Evolutionary conservation across 2,329 filamentous ascomycete genomes (phyloP).

Genomic region (Ceratocystis variospora): DNA sequence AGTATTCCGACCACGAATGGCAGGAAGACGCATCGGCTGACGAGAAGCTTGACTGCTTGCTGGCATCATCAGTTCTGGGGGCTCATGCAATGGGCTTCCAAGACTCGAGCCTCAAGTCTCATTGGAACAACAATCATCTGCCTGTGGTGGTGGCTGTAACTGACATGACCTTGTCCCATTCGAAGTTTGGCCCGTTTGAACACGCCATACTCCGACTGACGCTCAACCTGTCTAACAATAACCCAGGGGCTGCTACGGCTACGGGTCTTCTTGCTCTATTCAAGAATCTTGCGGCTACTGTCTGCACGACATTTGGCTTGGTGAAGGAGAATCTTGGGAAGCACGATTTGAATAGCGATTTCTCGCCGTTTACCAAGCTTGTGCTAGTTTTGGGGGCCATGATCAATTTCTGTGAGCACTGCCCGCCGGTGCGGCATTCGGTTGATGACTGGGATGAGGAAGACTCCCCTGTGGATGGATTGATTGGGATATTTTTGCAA

Average conservation of each 20-base stretch:
- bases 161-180: slow-evolving; percentile 28
- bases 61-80: slow-evolving; percentile 39
- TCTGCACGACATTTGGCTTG: slow-evolving; percentile 38
- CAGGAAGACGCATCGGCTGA: slow-evolving; percentile 15
- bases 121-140: slow-evolving; percentile 38
- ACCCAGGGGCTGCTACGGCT: slow-evolving; percentile 49
- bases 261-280: slow-evolving; percentile 51
- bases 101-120: slow-evolving; percentile 29
- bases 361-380: slow-evolving; percentile 48
- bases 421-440: slow-evolving; percentile 42
- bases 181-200: slow-evolving; percentile 30
- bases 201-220: slow-evolving; percentile 52
- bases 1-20: slow-evolving; percentile 15
- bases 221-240: slow-evolving; percentile 77
- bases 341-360: slow-evolving; percentile 34
- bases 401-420: slow-evolving; percentile 80
- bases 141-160: slow-evolving; percentile 38
- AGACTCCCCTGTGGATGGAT: slow-evolving; percentile 37
- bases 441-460: slow-evolving; percentile 26
- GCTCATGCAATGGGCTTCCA: slow-evolving; percentile 37
- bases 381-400: slow-evolving; percentile 67
- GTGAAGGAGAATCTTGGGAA: slow-evolving; percentile 36
- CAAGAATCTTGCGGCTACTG: slow-evolving; percentile 33
- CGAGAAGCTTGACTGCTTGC: slow-evolving; percentile 18
- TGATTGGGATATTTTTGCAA: slow-evolving; percentile 54